Evolutionary conservation across 2,329 filamentous ascomycete species (phyloP), one percentile per base, ranked within the genome.

Genomic region (Botrytis hyacinthi): DNA sequence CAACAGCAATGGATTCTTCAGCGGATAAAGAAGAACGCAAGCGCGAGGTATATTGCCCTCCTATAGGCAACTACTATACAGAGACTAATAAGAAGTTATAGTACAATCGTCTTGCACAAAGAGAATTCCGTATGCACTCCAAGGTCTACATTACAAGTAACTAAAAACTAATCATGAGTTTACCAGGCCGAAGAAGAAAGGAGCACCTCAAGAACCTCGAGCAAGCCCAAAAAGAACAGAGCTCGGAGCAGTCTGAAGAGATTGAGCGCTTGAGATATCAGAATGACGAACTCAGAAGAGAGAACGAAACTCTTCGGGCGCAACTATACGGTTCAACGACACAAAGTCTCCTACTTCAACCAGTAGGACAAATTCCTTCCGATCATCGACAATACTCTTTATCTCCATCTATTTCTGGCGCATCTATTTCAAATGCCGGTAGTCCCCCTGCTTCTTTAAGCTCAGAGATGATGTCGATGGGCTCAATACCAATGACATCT

Each of bases 201-300:
- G 83, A 84, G 74, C 83, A 84, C 74, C 78, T 84, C 65, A 84
- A 81, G 76, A 83, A 82, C 61, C 81, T 84, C 44, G 83, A 84
- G 76, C 81, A 82, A 63, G 81, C 83, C 51, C 83, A 84, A 72
- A 81, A 81, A 70, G 82, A 83, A 73, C 80, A 83, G 71, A 82
- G 76, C 63, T 78, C 77, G 26, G 80, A 82, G 69, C 82, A 84
- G 75, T 80, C 81, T 16, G 82, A 83, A 76, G 82, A 84, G 76
- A 81, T 84, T 60, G 81, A 83, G 70, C 80, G 81, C 9, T 79
- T 84, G 65, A 80, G 82, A 67, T 81, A 80, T 66, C 81, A 84
- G 68, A 84, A 83, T 62, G 80, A 81, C 9, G 82, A 83, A 61
- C 80, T 84, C 32, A 78, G 78, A 61, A 78, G 81, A 76, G 82